A percentile compares a stretch with the other conserved stretches of the same genome.
Conservation (phyloP, 169 alveolate species). For the Plasmodium blacklocki region DNA sequence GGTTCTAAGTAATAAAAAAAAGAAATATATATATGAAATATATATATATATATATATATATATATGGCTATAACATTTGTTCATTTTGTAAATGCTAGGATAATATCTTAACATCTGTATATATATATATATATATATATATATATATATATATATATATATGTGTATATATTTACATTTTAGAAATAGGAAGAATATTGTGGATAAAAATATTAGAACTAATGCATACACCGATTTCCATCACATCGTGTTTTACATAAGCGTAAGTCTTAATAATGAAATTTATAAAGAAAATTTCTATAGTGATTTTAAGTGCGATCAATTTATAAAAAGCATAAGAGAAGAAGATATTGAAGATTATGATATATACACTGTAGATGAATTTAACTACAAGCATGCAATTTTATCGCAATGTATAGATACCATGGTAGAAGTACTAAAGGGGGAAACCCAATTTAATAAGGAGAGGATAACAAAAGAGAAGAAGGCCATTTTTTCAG, state of each 20-base stretch:
- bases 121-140: background rate
- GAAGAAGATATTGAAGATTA: conserved; percentile 66
- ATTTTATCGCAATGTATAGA: conserved; percentile 71
- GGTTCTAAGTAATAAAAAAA: conserved; percentile 83
- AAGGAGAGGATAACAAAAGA: conserved; percentile 86
- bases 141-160: background rate
- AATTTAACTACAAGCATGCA: conserved; percentile 67
- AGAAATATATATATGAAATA: background rate
- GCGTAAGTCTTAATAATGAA: conserved; percentile 79
- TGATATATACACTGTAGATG: conserved; percentile 65
- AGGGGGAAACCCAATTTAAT: conserved; percentile 85
- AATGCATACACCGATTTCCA: conserved; percentile 92
- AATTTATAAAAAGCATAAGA: conserved; percentile 19
- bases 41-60: background rate
- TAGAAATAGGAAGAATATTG: conserved; percentile 24
- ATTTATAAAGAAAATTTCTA: conserved; percentile 42
- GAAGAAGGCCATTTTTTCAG: conserved; percentile 89
- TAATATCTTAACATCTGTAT: too few relatives aligned
- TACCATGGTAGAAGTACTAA: conserved; percentile 69
- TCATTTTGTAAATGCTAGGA: too few relatives aligned
- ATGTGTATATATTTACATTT: background rate
- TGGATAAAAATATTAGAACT: conserved; percentile 85
- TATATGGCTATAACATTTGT: background rate
- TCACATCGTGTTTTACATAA: conserved; percentile 88
- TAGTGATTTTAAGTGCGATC: conserved; percentile 16